Base-by-base conservation (phyloP, 306 rosid genomes). In the Gastrolobium villosum region DNA sequence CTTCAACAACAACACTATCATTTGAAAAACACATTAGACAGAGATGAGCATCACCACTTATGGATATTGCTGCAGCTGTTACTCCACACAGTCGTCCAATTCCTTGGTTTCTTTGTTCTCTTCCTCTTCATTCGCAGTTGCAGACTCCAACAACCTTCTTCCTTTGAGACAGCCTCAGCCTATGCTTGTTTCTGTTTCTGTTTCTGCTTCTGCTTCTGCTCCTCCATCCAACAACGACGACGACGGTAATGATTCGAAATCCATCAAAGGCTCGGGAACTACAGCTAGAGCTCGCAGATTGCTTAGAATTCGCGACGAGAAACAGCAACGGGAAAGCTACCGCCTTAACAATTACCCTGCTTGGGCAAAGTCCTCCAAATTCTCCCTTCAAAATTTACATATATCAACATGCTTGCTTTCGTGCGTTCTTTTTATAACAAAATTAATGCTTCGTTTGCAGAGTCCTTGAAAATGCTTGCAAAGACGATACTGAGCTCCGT, bases 391-490 rank as follows among this genome's bases (percentile, higher is more conserved):
- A 20, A 20, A 20, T 20, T 20, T 20, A 20, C 26, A 20, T 20
- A 20, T 20, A 20, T 20, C 26, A 20, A 20, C 26, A 20, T 20
- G 26, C 26, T 20, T 20, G 26, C 26, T 20, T 20, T 20, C 26
- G 26, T 20, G 26, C 26, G 26, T 20, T 20, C 26, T 20, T 20
- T 20, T 20, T 20, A 20, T 20, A 20, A 20, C 26, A 20, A 20
- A 20, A 20, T 20, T 20, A 20, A 20, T 72, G 65, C 30, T 37
- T 72, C 45, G 52, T 14, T 55, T 60, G 32, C 84, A 85, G 96
- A 76, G 92, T 95, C 67, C 80, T 92, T 2, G 91, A 95, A 88
- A 85, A 88, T 5, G 97, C 97, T 28, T 95, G 99, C 89, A 89
- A 84, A 82, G 78, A 95, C 72, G 98, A 91, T 41, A 46, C 85